Base-by-base conservation (phyloP, 371 early-diverging fungal genomes). In the Nematocida parisii region DNA sequence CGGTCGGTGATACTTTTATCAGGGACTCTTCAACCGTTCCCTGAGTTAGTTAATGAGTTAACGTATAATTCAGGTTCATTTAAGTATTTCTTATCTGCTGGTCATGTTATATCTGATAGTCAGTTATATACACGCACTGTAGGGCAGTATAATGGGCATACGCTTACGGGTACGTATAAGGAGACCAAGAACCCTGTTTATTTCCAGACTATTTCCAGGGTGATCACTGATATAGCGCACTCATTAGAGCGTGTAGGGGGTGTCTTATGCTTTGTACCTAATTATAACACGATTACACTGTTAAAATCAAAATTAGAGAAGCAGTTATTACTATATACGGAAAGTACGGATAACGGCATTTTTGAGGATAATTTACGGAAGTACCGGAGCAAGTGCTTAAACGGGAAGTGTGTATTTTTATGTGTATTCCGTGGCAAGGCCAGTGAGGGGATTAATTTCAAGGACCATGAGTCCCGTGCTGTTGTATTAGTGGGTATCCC, bases 391-490 rank as follows among this genome's bases (percentile, higher is more conserved):
- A 50, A 73, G 50, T 84, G 9, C 40, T 56, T 20, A 55, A 47
- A 55, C 6, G 80, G 82, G 45, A 90, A 4, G 83, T 90, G 62
- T 87, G 90, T 20, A 89, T 90, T 89, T 40, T 83, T 89, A 70
- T 87, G 89, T 45, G 89, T 90, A 0, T 93, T 90, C 82, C 88
- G 95, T 39, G 96, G 96, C 3, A 95, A 93, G 85, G 92, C 93
- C 0, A 90, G 91, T 44, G 96, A 96, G 85, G 96, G 96, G 7
- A 91, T 95, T 61, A 95, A 96, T 83, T 95, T 96, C 84, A 90
- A 90, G 3, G 94, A 96, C 85, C 85, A 89, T 50, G 89, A 90
- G 55, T 92, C 93, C 54, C 89, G 96, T 52, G 93, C 94, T 0
- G 94, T 96, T 2, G 86, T 95, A 42, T 88, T 91, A 0, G 86